These are phyloP conservation scores for Malassezia psittaci DNA, from an alignment of 1,284 basidiomycete species.

Conservation along the genomic window DNA sequence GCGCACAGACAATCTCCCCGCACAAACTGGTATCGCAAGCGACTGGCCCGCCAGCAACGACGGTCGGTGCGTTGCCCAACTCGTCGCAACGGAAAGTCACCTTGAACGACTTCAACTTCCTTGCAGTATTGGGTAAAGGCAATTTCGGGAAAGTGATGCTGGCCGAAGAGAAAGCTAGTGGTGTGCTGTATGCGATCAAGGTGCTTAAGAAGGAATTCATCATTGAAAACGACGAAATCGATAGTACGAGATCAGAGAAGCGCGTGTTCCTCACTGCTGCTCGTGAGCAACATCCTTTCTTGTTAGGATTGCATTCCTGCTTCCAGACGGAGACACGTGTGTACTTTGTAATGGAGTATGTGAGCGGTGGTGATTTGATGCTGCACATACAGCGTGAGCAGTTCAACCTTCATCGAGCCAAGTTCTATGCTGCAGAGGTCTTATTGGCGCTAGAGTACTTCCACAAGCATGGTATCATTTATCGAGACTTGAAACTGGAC, in stretches of 20 bases:
- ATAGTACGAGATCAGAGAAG: slow-evolving; percentile 98
- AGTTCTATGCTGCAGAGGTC: slow-evolving; percentile 98
- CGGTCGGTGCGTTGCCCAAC: slow-evolving; percentile 3
- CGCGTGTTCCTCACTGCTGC: slow-evolving; percentile 94
- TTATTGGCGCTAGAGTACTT: slow-evolving; percentile 94
- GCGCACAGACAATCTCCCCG: not conserved
- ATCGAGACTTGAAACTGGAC: slow-evolving; percentile 80
- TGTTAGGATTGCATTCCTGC: slow-evolving; percentile 92
- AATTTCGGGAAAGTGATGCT: slow-evolving; percentile 99
- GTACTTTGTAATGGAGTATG: slow-evolving; percentile 69
- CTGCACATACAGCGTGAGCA: slow-evolving; percentile 70
- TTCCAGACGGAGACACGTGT: slow-evolving; percentile 99
- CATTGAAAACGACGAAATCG: slow-evolving; percentile 99
- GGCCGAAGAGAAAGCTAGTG: slow-evolving; percentile 90
- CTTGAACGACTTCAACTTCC: slow-evolving; percentile 96
- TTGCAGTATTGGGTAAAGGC: slow-evolving; percentile 95
- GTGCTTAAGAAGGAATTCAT: slow-evolving; percentile 99
- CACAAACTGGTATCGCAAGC: slow-evolving; percentile 14
- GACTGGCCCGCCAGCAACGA: slow-evolving; percentile 1
- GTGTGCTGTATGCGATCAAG: slow-evolving; percentile 92
- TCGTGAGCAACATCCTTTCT: slow-evolving; percentile 90
- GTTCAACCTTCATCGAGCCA: slow-evolving; percentile 72
- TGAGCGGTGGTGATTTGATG: slow-evolving; percentile 70
- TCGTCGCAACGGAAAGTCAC: slow-evolving; percentile 70
- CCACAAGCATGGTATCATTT: slow-evolving; percentile 91